These are phyloP conservation scores for Emmonsia crescens DNA, from an alignment of 2,329 filamentous ascomycete species.

Conservation along the genomic window DNA sequence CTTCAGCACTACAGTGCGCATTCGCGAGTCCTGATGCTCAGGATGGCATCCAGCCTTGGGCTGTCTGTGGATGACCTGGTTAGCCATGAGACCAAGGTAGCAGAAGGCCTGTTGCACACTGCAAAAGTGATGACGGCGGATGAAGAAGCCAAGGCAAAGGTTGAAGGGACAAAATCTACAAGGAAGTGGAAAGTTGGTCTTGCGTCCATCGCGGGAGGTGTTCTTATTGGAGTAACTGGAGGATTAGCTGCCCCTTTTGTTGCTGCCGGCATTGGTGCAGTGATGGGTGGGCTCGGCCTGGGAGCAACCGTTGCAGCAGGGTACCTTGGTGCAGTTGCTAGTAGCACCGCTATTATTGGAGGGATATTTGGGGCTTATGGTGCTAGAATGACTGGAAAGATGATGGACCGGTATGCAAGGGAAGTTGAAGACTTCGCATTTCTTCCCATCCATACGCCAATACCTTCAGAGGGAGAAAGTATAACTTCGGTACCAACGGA, in stretches of 20 bases:
- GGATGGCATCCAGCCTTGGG: conserved; percentile 60
- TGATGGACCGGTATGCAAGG: conserved; percentile 77
- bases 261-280: conserved; percentile 65
- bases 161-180: conserved; percentile 53
- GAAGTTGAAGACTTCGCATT: conserved; percentile 87
- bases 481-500: conserved; percentile 38
- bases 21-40: conserved; percentile 59
- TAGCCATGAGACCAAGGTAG: conserved; percentile 64
- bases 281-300: conserved; percentile 67
- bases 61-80: conserved; percentile 54
- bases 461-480: conserved; percentile 21
- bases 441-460: conserved; percentile 50
- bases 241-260: conserved; percentile 68
- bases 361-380: conserved; percentile 88
- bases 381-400: conserved; percentile 67
- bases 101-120: conserved; percentile 61
- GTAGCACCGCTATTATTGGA: conserved; percentile 69
- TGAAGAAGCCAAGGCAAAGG: conserved; percentile 61
- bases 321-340: conserved; percentile 68
- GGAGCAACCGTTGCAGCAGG: conserved; percentile 63
- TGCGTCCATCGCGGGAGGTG: conserved; percentile 77
- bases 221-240: conserved; percentile 71
- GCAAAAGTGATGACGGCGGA: conserved; percentile 70
- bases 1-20: conserved; percentile 67
- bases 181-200: conserved; percentile 74